Percentiles rank a stretch among this genome's conserved stretches.
These are phyloP conservation scores for Plectosphaerella cucumerina DNA, from an alignment of 2,329 filamentous ascomycete species.

Conservation along the genomic window DNA sequence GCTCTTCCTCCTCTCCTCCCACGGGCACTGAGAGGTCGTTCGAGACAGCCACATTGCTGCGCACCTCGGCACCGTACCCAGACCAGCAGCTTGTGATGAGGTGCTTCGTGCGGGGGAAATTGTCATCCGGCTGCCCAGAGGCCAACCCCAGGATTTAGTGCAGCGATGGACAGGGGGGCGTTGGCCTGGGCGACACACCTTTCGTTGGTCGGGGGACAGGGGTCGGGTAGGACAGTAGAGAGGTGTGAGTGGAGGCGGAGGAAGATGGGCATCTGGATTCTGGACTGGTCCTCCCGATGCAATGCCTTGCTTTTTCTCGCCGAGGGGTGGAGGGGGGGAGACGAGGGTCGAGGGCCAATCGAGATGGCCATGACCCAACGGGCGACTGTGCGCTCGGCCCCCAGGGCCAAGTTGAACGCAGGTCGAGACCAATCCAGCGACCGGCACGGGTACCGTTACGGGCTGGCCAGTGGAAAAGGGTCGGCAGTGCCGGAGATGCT, in stretches of 20 bases:
- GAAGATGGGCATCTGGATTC: conserved; percentile 12
- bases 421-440: too few relatives aligned
- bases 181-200: not conserved
- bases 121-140: not conserved
- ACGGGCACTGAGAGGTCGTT: too few relatives aligned
- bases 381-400: too few relatives aligned
- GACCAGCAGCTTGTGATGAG: conserved; percentile 1
- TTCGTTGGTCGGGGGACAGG: too few relatives aligned
- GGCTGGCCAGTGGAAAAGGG: too few relatives aligned
- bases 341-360: conserved; percentile 1
- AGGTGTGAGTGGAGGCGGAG: conserved; percentile 29
- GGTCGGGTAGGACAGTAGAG: conserved; percentile 9
- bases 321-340: not conserved
- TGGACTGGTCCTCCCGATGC: not conserved
- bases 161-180: not conserved
- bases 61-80: not conserved
- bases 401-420: too few relatives aligned
- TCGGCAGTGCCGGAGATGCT: too few relatives aligned
- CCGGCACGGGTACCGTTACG: too few relatives aligned
- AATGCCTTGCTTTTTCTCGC: conserved; percentile 3
- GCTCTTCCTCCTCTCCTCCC: too few relatives aligned
- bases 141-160: not conserved
- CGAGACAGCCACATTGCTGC: too few relatives aligned
- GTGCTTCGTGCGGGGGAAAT: conserved; percentile 4
- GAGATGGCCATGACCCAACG: not conserved